phyloP scores from a whole-genome alignment of 331 rosid species.

The Quercus phellos region DNA sequence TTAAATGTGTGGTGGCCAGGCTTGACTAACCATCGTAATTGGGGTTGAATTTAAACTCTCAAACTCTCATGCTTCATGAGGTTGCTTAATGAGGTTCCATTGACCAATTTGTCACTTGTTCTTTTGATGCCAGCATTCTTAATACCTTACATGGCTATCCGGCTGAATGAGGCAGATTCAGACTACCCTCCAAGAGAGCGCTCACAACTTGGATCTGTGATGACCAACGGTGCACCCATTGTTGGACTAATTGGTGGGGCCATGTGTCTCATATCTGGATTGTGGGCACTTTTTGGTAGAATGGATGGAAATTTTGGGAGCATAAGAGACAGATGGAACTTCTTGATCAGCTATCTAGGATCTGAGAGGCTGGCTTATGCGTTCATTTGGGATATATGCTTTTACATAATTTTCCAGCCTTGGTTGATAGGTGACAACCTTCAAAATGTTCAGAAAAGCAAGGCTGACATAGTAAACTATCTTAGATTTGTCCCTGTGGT shows the following conservation, averaged over 20 bases:
- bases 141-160: conserved; percentile 96
- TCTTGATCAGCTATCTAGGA: conserved; percentile 64
- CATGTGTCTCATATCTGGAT: conserved; percentile 50
- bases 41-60: background rate
- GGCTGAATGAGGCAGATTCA: conserved; percentile 52
- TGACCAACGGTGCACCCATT: conserved; percentile 57
- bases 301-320: conserved; percentile 64
- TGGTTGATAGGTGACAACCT: conserved; percentile 88
- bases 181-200: conserved; percentile 33
- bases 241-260: conserved; percentile 72
- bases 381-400: conserved; percentile 90
- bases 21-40: background rate
- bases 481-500: conserved; percentile 74
- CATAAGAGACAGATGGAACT: conserved; percentile 63
- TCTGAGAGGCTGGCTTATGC: conserved; percentile 93
- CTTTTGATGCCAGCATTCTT: conserved; percentile 61
- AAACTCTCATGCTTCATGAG: too few relatives aligned
- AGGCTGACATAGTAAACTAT: conserved; percentile 47
- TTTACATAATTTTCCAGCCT: conserved; percentile 78
- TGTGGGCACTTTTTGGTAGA: conserved; percentile 74
- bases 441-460: conserved; percentile 54
- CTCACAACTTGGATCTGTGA: conserved; percentile 55
- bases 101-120: background rate
- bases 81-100: background rate
- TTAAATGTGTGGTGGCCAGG: background rate